Evolutionary conservation across 23 red algal genomes (phyloP), one percentile per base, ranked within the genome.

Genomic region (Cyanidioschyzon merolae): DNA sequence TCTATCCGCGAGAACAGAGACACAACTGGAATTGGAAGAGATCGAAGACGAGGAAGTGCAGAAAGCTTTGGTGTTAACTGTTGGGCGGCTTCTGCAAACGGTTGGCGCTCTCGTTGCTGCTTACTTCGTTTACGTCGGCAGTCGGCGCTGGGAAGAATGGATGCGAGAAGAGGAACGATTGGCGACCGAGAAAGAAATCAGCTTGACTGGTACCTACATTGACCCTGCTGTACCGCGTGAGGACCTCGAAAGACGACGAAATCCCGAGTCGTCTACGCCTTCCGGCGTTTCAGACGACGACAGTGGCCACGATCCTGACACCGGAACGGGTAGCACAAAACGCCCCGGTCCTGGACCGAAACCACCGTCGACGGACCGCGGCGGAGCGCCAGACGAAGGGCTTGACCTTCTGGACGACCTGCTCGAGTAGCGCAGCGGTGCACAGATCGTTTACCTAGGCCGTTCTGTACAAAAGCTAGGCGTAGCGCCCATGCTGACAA

Each of bases 141-240:
- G 83, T 29, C 80, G 83, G 27, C 59, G 86, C 79, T 92, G 89
- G 89, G 89, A 92, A 79, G 68, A 80, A 31, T 92, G 83, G 83
- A 83, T 87, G 59, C 67, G 79, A 58, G 83, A 87, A 76, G 83
- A 92, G 57, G 89, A 92, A 63, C 68, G 75, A 25, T 83, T 87
- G 67, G 89, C 86, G 29, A 83, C 79, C 79, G 89, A 92, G 74
- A 80, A 92, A 50, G 89, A 92, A 58, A 83, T 86, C 54, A 76
- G 84, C 37, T 75, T 92, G 12, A 92, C 89, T 15, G 89, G 89
- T 16, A 83, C 63, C 27, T 92, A 87, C 41, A 92, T 92, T 25
- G 89, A 87, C 74, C 83, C 89, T 1, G 39, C 77, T 40, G 89
- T 71, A 12, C 63, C 63, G n/a, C 2, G 21, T 7, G 63, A 71